A percentile compares a stretch with the other conserved stretches of the same genome.
These are phyloP conservation scores for Ormosia emarginata DNA, from an alignment of 306 rosid species.

Conservation along the genomic window DNA sequence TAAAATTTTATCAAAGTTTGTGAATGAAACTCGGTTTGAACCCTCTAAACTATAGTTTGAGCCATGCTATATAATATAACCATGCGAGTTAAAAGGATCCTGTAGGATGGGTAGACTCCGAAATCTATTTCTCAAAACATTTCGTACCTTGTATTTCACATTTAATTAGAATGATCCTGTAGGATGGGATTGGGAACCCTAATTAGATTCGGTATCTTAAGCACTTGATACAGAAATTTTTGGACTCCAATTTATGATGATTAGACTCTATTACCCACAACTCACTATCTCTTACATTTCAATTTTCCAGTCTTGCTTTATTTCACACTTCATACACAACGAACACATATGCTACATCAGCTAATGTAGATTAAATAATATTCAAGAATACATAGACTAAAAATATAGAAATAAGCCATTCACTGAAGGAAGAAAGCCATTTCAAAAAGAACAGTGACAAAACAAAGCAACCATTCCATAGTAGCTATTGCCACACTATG, in stretches of 20 bases:
- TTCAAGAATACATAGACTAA: background rate
- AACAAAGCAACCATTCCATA: constrained; percentile 32
- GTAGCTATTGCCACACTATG: constrained; percentile 32
- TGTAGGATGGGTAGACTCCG: background rate
- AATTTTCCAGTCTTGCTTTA: background rate
- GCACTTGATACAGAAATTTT: background rate
- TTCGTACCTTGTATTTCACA: background rate
- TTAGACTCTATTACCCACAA: background rate
- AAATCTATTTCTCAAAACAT: background rate
- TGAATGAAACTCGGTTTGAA: too few relatives aligned
- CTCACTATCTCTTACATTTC: background rate
- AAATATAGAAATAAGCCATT: background rate
- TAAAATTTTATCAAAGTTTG: too few relatives aligned
- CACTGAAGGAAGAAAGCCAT: constrained; percentile 13
- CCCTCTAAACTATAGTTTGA: too few relatives aligned
- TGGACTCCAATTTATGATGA: background rate
- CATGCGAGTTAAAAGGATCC: background rate
- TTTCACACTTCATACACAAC: background rate
- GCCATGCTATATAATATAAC: background rate
- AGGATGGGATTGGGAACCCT: background rate
- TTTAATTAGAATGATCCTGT: background rate
- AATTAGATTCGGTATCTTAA: background rate
- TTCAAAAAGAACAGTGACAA: constrained; percentile 23
- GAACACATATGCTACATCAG: background rate
- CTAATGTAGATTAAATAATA: background rate